phyloP scores from a whole-genome alignment of 306 rosid species.

The Quercus agrifolia region DNA sequence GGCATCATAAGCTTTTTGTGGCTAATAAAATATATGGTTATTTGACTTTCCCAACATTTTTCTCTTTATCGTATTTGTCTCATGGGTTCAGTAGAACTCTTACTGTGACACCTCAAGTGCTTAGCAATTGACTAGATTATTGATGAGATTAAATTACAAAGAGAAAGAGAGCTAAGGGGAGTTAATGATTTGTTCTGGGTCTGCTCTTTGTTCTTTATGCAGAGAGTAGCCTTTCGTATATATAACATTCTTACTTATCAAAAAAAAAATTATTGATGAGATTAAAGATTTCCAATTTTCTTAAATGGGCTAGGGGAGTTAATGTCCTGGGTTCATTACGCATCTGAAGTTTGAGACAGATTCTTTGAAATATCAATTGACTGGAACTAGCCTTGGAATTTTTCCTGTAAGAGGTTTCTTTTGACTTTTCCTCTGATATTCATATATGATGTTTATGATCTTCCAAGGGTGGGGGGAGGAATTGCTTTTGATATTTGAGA shows the following conservation, averaged over 20 bases:
- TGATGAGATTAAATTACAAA: conserved; percentile 3
- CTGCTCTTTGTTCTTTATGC: too few species aligned
- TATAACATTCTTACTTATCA: too few species aligned
- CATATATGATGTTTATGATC: neutral
- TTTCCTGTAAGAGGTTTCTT: neutral
- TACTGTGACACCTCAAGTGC: conserved; percentile 1
- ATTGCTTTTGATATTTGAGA: too few species aligned
- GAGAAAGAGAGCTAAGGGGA: too few species aligned
- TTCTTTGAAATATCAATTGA: neutral
- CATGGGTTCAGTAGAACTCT: neutral
- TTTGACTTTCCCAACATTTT: conserved; percentile 3
- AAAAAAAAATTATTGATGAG: conserved; percentile 3
- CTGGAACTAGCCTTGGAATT: neutral
- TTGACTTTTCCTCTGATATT: neutral
- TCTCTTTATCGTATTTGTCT: conserved; percentile 8
- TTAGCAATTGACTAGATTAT: neutral
- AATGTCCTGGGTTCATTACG: neutral
- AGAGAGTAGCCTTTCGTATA: too few species aligned
- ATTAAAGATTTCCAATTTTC: neutral
- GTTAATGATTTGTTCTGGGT: too few species aligned
- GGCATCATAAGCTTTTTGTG: conserved; percentile 30
- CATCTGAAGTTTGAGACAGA: neutral
- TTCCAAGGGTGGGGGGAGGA: neutral
- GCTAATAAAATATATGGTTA: conserved; percentile 17
- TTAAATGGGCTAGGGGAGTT: neutral